phyloP scores from a whole-genome alignment of 306 rosid genomes.

The Inga leiocalycina region DNA sequence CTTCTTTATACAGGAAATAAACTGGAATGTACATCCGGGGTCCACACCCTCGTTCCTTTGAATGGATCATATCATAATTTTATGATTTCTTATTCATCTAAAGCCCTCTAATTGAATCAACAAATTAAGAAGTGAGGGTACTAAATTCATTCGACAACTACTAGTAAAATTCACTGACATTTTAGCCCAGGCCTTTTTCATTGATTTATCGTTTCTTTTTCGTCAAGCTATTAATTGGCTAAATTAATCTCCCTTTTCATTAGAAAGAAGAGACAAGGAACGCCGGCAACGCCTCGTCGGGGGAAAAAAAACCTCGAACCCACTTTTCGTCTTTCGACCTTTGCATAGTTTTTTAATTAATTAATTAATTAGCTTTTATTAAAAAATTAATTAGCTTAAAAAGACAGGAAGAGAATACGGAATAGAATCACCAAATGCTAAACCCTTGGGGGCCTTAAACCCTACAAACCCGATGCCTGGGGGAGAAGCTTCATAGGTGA shows the following conservation, averaged over 20 bases:
- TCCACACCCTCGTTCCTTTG: not conserved
- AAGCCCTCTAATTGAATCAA: not conserved
- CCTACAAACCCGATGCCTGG: constrained; percentile 1
- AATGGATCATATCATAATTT: not conserved
- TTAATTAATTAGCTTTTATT: too few relatives aligned
- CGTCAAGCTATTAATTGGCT: not conserved
- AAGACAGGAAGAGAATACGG: not conserved
- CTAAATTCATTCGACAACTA: not conserved
- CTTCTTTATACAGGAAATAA: not conserved
- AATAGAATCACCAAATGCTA: not conserved
- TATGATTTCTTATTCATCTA: not conserved
- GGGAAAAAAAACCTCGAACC: not conserved
- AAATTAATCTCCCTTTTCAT: not conserved
- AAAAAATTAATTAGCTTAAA: not conserved
- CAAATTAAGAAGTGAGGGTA: not conserved
- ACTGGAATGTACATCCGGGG: not conserved
- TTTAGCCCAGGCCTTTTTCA: not conserved
- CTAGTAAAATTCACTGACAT: not conserved
- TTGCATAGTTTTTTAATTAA: not conserved
- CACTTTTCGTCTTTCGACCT: not conserved
- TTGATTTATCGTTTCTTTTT: not conserved
- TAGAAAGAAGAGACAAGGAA: not conserved
- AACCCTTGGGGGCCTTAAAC: constrained; percentile 40
- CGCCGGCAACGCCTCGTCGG: not conserved
- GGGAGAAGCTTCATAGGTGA: not conserved